Base-by-base conservation (phyloP, 225 moss, liverwort and hornwort genomes). In the Pseudoscleropodium purum region DNA sequence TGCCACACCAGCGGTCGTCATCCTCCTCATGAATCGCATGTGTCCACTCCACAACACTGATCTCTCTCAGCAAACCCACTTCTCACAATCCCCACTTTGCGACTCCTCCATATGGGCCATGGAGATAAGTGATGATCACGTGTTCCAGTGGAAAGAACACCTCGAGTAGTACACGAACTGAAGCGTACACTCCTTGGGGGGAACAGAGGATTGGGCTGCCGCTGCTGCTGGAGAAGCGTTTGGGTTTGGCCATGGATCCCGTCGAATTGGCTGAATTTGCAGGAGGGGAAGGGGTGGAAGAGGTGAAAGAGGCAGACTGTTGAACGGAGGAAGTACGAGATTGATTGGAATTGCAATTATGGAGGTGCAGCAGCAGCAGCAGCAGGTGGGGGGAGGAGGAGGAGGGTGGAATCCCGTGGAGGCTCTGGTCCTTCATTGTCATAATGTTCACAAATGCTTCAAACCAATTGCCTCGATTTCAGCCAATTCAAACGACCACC, bases 341-440 rank as follows among this genome's bases (percentile, higher is more conserved):
- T 43, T 47, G 75, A 45, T 31, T 36, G 39, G 18, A 39, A 65
- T 11, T 52, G 78, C 74, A 27, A 24, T 49, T 34, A 92, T 92
- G 92, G 90, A 92, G 82, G 72, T 86, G 66, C 85, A 90, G 51
- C 85, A 88, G 11, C 49, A 76, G 76, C 76, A 76, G 70, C 79
- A 84, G 88, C 49, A 51, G 78, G 66, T 10, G 19, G 86, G 76
- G 19, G 90, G 84, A 62, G 90, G 87, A 75, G 90, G 84, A 68
- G 90, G 87, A 75, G 89, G 84, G 60, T 87, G 93, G 93, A 90
- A 93, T 59, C 91, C 93, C 18, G 56, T 90, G 52, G 90, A 82
- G 51, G 89, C 90, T 51, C 88, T 93, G 39, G 90, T 88, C 18
- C 45, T 93, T 21, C 91, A 89, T 34, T 93, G 90, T 34, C 91